Percentiles rank a stretch among this genome's conserved stretches.
phyloP scores from a whole-genome alignment of 306 rosid species.

The Hippophae gyantsensis region DNA sequence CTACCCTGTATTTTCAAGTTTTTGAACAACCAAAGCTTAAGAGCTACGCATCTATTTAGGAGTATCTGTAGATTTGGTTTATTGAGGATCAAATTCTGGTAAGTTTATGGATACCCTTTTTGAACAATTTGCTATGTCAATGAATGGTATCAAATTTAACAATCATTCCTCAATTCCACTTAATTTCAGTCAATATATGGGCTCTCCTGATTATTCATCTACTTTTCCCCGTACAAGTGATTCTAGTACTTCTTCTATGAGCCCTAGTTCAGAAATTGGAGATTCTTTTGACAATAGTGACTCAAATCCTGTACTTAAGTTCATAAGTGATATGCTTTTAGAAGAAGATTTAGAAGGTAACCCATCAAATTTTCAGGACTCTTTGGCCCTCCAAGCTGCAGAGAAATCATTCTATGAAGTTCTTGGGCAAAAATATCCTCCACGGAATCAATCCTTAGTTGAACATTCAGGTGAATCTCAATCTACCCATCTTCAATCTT shows the following conservation, averaged over 20 bases:
- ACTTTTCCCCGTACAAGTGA: too few species aligned
- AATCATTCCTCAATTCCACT: slow-evolving; percentile 6
- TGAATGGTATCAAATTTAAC: slow-evolving; percentile 27
- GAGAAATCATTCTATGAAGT: slow-evolving; percentile 28
- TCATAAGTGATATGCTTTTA: slow-evolving; percentile 26
- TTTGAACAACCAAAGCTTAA: too few species aligned
- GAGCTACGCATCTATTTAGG: too few species aligned
- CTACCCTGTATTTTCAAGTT: too few species aligned
- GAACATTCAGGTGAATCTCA: too few species aligned
- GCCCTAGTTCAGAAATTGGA: slow-evolving; percentile 21
- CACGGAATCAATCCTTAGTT: slow-evolving; percentile 8
- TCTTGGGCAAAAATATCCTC: slow-evolving; percentile 21
- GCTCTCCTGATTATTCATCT: too few species aligned
- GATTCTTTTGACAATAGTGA: slow-evolving; percentile 26
- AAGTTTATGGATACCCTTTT: slow-evolving; percentile 24
- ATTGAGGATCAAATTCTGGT: too few species aligned
- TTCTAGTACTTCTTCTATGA: slow-evolving; percentile 9
- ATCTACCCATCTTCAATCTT: slow-evolving; percentile 6
- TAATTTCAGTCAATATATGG: too few species aligned
- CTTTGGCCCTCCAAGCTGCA: slow-evolving; percentile 32
- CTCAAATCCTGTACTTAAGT: slow-evolving; percentile 24
- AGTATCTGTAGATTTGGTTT: too few species aligned
- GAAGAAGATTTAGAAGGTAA: slow-evolving; percentile 23
- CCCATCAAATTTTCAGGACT: slow-evolving; percentile 19
- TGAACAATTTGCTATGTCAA: slow-evolving; percentile 21